Conservation (phyloP, 2,329 filamentous ascomycete species). For the Aspergillus pseudoglaucus region DNA sequence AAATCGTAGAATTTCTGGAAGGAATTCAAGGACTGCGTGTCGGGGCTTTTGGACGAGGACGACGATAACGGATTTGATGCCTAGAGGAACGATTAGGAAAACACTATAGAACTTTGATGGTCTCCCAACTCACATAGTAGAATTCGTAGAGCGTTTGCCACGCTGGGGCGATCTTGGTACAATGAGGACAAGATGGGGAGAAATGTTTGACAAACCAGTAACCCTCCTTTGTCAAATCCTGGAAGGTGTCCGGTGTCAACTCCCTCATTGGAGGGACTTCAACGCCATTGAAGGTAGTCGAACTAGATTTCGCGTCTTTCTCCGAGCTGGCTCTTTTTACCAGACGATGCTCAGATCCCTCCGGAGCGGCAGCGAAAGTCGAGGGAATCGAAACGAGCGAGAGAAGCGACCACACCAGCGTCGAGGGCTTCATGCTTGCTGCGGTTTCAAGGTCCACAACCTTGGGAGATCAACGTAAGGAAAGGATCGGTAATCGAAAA, state of each 20-base stretch:
- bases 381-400: slow-evolving; percentile 29
- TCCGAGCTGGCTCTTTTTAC: slow-evolving; percentile 21
- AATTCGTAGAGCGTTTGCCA: slow-evolving; percentile 94
- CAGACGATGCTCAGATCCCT: slow-evolving; percentile 16
- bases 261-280: slow-evolving; percentile 47
- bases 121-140: slow-evolving; percentile 52
- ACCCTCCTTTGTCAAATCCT: slow-evolving; percentile 44
- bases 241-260: slow-evolving; percentile 43
- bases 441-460: slow-evolving; percentile 11
- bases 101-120: not conserved
- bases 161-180: slow-evolving; percentile 69
- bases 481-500: slow-evolving; percentile 8
- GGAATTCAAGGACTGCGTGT: slow-evolving; percentile 50
- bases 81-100: slow-evolving; percentile 35
- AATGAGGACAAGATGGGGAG: slow-evolving; percentile 59
- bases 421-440: slow-evolving; percentile 32
- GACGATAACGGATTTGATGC: slow-evolving; percentile 67
- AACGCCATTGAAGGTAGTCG: slow-evolving; percentile 46
- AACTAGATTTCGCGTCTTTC: slow-evolving; percentile 13
- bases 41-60: slow-evolving; percentile 45
- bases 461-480: slow-evolving; percentile 5
- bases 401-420: slow-evolving; percentile 32
- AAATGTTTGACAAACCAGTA: slow-evolving; percentile 51
- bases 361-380: slow-evolving; percentile 24
- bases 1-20: slow-evolving; percentile 85